A percentile compares a stretch with the other conserved stretches of the same genome.
Conservation (phyloP, 305 asterid genomes). For the Withania somnifera region DNA sequence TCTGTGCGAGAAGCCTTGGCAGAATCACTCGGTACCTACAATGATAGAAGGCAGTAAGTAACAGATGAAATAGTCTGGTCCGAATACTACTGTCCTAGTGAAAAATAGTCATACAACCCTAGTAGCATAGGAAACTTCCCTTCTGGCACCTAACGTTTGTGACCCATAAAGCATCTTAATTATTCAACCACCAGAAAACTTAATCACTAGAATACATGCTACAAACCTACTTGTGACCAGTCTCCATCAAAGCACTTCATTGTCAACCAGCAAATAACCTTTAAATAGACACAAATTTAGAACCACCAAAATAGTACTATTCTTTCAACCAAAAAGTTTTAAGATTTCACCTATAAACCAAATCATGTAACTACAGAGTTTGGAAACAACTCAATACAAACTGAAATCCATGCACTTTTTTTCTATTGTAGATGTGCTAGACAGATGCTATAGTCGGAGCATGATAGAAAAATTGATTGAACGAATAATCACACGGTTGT, state of each 20-base stretch:
- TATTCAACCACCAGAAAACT: background rate
- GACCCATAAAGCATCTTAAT: background rate
- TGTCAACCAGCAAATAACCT: background rate
- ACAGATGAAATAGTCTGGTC: too few relatives aligned
- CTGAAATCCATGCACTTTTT: background rate
- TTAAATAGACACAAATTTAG: background rate
- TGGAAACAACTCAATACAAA: background rate
- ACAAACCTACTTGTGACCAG: background rate
- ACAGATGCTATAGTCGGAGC: background rate
- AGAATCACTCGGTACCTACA: too few relatives aligned
- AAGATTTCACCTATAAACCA: background rate
- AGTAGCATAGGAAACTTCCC: background rate
- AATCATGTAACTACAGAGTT: background rate
- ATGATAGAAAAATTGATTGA: background rate
- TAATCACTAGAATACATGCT: background rate
- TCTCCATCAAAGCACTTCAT: background rate
- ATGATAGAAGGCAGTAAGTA: too few relatives aligned
- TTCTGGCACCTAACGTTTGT: background rate
- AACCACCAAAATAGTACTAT: background rate
- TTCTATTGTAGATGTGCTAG: background rate
- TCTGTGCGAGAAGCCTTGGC: too few relatives aligned
- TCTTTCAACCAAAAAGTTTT: background rate
- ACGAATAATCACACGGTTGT: background rate
- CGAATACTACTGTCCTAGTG: too few relatives aligned
- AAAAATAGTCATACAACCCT: too few relatives aligned